A percentile compares a stretch with the other conserved stretches of the same genome.
Conservation (phyloP, 805 yeast genomes). For the Sungouiella blattae region DNA sequence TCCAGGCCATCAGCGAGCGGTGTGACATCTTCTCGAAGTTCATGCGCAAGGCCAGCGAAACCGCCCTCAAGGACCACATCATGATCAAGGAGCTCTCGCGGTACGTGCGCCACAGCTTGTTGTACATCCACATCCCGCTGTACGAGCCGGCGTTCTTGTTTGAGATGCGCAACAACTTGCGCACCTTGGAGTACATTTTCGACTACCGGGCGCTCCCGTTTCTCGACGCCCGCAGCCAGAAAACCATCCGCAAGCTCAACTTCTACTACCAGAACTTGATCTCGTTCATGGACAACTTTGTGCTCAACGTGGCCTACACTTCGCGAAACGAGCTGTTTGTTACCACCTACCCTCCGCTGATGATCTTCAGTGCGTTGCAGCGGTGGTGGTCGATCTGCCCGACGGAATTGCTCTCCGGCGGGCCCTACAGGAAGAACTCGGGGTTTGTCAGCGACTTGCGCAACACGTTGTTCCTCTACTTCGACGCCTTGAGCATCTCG, state of each 20-base stretch:
- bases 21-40: neutral
- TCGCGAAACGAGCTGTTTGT: conserved; percentile 13
- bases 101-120: neutral
- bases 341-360: conserved; percentile 17
- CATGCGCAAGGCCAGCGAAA: neutral
- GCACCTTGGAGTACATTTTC: neutral
- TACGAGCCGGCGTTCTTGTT: conserved; percentile 6
- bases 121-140: conserved; percentile 10
- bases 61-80: neutral
- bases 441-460: conserved; percentile 13
- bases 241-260: conserved; percentile 3
- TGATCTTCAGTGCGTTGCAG: conserved; percentile 16
- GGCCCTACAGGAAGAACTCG: neutral
- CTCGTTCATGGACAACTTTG: conserved; percentile 12
- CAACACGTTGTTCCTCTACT: conserved; percentile 20
- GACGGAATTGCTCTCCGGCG: conserved; percentile 11
- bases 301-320: conserved; percentile 15
- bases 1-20: neutral
- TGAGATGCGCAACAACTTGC: conserved; percentile 4
- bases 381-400: conserved; percentile 22
- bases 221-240: neutral
- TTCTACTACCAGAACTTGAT: conserved; percentile 15
- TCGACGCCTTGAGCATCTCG: conserved; percentile 18
- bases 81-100: neutral
- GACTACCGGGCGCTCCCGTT: neutral